Conservation (phyloP, 2,329 filamentous ascomycete species). For the Pleoardoris graminearum region DNA sequence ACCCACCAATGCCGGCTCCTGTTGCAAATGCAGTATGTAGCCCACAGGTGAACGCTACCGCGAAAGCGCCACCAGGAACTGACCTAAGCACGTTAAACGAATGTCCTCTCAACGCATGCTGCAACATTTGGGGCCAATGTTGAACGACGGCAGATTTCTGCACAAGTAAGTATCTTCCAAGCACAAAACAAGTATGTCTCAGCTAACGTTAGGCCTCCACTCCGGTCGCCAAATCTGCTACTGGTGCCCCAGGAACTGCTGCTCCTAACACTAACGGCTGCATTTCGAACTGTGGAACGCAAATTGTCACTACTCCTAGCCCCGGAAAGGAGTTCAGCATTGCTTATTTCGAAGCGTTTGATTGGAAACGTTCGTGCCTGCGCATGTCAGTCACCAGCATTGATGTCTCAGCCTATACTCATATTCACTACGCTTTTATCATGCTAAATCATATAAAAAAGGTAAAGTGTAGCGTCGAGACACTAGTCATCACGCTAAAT, state of each 20-base stretch:
- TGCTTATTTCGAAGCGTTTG: neutral
- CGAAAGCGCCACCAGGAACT: conserved; percentile 33
- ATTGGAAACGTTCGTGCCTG: neutral
- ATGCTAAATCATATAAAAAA: too few relatives aligned
- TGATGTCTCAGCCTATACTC: neutral
- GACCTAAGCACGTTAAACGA: conserved; percentile 21
- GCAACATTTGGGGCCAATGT: conserved; percentile 20
- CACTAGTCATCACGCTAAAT: neutral
- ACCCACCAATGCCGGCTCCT: conserved; percentile 19
- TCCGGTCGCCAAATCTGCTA: conserved; percentile 11
- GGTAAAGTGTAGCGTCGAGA: too few relatives aligned
- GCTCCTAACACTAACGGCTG: conserved; percentile 15
- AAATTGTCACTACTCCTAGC: neutral
- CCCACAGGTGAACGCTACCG: neutral
- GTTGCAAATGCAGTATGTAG: conserved; percentile 17
- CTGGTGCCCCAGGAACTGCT: conserved; percentile 13
- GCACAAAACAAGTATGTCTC: too few relatives aligned
- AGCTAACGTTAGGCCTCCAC: too few relatives aligned
- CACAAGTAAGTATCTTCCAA: too few relatives aligned
- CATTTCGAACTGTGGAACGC: neutral
- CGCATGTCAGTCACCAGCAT: neutral
- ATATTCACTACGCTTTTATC: neutral
- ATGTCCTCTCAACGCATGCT: conserved; percentile 19
- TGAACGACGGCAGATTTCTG: conserved; percentile 18
- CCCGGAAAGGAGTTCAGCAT: neutral